Conservation (phyloP, 306 rosid genomes). For the Heteromeles arbutifolia region DNA sequence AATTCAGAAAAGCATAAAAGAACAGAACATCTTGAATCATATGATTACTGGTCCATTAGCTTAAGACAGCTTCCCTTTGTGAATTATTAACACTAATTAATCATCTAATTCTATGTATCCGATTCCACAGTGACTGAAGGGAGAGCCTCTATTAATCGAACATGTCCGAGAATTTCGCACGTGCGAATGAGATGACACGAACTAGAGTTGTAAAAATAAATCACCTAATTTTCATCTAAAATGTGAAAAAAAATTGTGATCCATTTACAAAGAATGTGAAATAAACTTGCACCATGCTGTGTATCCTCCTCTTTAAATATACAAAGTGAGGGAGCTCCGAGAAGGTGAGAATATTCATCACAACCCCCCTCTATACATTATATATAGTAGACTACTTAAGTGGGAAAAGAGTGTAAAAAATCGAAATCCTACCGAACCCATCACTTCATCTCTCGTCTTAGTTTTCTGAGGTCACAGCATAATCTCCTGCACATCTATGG, state of each 20-base stretch:
- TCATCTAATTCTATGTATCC: too few species aligned
- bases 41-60: too few species aligned
- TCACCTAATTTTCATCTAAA: not conserved
- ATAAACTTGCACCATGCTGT: not conserved
- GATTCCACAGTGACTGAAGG: too few species aligned
- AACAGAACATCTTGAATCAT: too few species aligned
- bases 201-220: not conserved
- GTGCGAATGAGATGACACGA: not conserved
- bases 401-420: not conserved
- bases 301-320: constrained; percentile 11
- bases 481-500: constrained; percentile 6
- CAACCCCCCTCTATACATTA: constrained; percentile 10
- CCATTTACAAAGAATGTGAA: constrained; percentile 22
- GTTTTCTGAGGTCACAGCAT: constrained; percentile 18
- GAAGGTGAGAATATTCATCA: constrained; percentile 5
- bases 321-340: constrained; percentile 14
- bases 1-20: too few species aligned
- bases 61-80: too few species aligned
- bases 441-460: constrained; percentile 1
- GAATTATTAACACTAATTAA: too few species aligned
- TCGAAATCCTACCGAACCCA: not conserved
- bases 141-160: too few species aligned
- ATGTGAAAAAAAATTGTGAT: not conserved
- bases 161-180: too few species aligned
- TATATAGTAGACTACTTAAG: not conserved